Conservation (phyloP, 2,329 filamentous ascomycete genomes). For the Madurella fahalii region DNA sequence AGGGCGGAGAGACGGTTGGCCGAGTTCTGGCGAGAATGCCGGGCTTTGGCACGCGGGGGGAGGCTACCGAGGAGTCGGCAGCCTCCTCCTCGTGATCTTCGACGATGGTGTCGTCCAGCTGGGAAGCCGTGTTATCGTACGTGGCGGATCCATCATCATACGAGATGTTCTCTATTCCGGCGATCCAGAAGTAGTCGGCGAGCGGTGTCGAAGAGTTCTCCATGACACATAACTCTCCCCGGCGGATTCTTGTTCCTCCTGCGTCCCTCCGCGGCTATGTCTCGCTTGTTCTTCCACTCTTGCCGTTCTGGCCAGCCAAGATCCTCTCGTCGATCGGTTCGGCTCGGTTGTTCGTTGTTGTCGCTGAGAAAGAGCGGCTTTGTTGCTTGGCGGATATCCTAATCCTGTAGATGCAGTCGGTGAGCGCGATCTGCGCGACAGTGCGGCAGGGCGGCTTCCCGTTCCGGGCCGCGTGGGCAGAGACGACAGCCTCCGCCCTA, state of each 20-base stretch:
- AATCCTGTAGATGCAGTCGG: neutral
- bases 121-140: conserved; percentile 7
- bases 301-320: neutral
- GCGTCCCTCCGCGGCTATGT: neutral
- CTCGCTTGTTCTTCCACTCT: neutral
- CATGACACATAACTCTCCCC: conserved; percentile 42
- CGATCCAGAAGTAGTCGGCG: conserved; percentile 74
- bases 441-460: neutral
- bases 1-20: conserved; percentile 54
- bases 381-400: neutral
- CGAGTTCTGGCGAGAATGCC: conserved; percentile 60
- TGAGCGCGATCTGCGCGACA: conserved; percentile 9
- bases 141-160: conserved; percentile 48
- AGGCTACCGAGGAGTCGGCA: conserved; percentile 30
- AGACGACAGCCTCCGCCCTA: conserved; percentile 4
- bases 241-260: neutral
- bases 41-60: conserved; percentile 39
- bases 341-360: conserved; percentile 2
- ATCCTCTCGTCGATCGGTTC: neutral
- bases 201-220: conserved; percentile 60
- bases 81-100: conserved; percentile 57
- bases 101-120: conserved; percentile 49
- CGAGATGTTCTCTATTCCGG: conserved; percentile 63
- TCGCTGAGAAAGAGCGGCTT: neutral
- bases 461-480: conserved; percentile 2